Conservation (phyloP, 352 stramenopile species). For the Pythium biforme region DNA sequence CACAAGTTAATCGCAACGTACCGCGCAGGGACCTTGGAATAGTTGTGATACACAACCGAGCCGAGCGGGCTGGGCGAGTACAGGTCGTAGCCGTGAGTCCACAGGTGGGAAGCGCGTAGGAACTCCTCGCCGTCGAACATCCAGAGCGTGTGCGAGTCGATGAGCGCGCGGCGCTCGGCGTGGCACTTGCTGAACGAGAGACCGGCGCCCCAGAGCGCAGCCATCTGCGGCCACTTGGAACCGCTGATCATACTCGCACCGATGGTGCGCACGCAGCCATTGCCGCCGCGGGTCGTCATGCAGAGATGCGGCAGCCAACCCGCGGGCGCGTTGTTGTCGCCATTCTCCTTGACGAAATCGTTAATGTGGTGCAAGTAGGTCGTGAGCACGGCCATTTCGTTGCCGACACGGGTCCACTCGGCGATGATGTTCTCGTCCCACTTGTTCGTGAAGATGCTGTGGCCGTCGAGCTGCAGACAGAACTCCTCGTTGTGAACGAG, state of each 20-base stretch:
- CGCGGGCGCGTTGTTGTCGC: conserved; percentile 55
- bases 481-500: conserved; percentile 77
- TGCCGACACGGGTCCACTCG: conserved; percentile 72
- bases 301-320: conserved; percentile 71
- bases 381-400: conserved; percentile 83
- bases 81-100: conserved; percentile 43
- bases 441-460: conserved; percentile 85
- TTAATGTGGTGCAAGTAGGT: conserved; percentile 85
- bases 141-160: conserved; percentile 78
- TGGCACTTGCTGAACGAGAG: conserved; percentile 87
- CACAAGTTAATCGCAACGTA: conserved; percentile 1
- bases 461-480: conserved; percentile 80
- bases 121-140: conserved; percentile 51
- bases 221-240: conserved; percentile 73
- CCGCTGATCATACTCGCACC: conserved; percentile 78
- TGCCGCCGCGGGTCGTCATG: conserved; percentile 72
- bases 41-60: conserved; percentile 51
- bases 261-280: conserved; percentile 58
- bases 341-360: conserved; percentile 77
- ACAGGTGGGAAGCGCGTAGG: conserved; percentile 34
- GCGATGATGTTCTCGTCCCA: conserved; percentile 75
- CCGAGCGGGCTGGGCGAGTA: conserved; percentile 36
- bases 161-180: conserved; percentile 62
- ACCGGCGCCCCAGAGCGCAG: conserved; percentile 71
- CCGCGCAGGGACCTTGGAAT: conserved; percentile 38